Evolutionary conservation across 2,329 filamentous ascomycete genomes (phyloP), one percentile per base, ranked within the genome.

Genomic region (Verticillium isaacii): DNA sequence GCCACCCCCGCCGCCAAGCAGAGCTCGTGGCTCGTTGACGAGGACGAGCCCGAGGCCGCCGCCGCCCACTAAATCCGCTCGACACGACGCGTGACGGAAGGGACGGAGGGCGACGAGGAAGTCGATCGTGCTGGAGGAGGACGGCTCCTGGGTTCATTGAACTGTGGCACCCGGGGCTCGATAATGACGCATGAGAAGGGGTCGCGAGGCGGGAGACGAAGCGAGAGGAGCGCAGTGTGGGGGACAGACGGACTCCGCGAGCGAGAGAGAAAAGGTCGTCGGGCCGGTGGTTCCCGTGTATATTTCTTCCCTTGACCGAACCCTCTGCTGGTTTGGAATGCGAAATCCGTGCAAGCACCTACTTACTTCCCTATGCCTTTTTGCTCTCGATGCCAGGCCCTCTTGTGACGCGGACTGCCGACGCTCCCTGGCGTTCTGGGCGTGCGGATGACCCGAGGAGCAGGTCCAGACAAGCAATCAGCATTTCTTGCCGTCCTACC

Each of bases 11-110:
- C 83, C 61, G 32, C 41, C 39, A 32, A 59, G 58, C 34, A 45
- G 23, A 34, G 25, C 25, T 32, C 54, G 80, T 97, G 93, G 92
- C 91, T 96, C 70, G 92, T 93, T 75, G 89, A 93, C 82, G 77
- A 86, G 73, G 86, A 85, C 68, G 83, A 88, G 68, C 78, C 80
- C 66, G 71, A 29, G 29, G 29, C 66, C 61, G 73, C 74, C 8
- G 57, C 41, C 62, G 73, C 74, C 67, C 83, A 85, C 77, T 86
- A 85, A 74, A 17, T n/a, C 29, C 34, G 9, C 68, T 34, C 39
- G 12, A 45, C 39, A 8, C 4, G 29, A 29, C 29, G 29, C 29
- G 29, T 29, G 17, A 32, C 7, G 54, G 32, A 29, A 7, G 25
- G 41, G 56, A 14, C 19, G 57, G 59, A 19, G 9, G 41, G 9